Conservation (phyloP, 1,284 basidiomycete species). For the Malassezia nana region DNA sequence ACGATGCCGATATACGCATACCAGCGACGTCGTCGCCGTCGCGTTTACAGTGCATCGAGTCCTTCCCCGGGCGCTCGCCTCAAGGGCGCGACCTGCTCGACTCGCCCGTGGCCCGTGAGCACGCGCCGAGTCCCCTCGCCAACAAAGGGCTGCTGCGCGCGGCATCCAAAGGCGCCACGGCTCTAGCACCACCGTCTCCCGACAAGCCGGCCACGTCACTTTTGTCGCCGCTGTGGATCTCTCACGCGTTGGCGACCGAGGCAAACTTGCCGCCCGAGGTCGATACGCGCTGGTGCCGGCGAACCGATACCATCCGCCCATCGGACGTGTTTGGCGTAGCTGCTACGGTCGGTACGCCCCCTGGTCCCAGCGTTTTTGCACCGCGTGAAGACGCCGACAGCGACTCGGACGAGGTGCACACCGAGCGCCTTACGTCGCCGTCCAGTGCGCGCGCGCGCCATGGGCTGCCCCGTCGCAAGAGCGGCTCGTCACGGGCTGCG, state of each 20-base stretch:
- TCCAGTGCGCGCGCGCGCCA: not conserved
- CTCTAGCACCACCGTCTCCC: not conserved
- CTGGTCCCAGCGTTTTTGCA: not conserved
- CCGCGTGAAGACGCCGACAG: not conserved
- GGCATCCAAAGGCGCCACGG: not conserved
- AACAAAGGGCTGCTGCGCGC: not conserved
- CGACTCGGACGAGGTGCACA: not conserved
- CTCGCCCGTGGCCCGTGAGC: slow-evolving; percentile 7
- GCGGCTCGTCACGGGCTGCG: slow-evolving; percentile 3
- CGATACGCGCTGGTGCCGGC: not conserved
- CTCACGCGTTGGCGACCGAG: not conserved
- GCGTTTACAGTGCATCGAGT: slow-evolving; percentile 15
- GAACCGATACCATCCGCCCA: slow-evolving; percentile 40
- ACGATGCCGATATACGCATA: not conserved
- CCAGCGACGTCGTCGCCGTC: slow-evolving; percentile 4
- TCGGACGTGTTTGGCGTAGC: slow-evolving; percentile 34
- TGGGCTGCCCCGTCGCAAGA: slow-evolving; percentile 1
- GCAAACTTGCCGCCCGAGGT: not conserved
- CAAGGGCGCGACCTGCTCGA: not conserved
- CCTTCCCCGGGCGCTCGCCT: slow-evolving; percentile 17
- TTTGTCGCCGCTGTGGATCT: slow-evolving; percentile 6
- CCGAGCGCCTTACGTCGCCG: not conserved
- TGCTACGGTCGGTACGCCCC: not conserved
- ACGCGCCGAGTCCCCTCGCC: slow-evolving; percentile 1
- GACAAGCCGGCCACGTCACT: not conserved